A percentile compares a stretch with the other conserved stretches of the same genome.
phyloP scores from a whole-genome alignment of 805 yeast species.

The Kluyveromyces starmeri region DNA sequence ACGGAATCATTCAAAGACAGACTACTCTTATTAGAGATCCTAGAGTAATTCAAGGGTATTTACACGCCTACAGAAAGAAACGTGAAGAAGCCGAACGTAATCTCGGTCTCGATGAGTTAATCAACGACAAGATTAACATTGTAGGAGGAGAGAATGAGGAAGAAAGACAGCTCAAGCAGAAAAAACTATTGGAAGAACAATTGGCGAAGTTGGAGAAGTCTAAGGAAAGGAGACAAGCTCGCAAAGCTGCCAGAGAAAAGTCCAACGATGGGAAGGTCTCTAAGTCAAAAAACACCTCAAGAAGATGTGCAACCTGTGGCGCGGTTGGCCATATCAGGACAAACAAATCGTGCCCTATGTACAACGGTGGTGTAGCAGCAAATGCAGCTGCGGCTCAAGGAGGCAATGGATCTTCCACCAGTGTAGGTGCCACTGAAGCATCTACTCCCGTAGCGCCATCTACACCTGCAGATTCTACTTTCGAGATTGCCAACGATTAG shows the following conservation, averaged over 20 bases:
- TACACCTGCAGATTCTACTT: not conserved
- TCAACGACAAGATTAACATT: conserved; percentile 22
- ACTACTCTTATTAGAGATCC: conserved; percentile 78
- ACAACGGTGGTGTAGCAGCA: conserved; percentile 34
- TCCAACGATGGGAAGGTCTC: conserved; percentile 18
- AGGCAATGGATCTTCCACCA: not conserved
- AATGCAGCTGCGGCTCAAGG: conserved; percentile 9
- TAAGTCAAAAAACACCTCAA: conserved; percentile 36
- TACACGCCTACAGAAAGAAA: conserved; percentile 53
- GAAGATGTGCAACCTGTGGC: conserved; percentile 93
- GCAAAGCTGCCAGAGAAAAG: conserved; percentile 42
- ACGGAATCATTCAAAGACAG: conserved; percentile 77
- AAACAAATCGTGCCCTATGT: conserved; percentile 81
- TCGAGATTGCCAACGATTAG: not conserved
- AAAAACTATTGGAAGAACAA: conserved; percentile 71
- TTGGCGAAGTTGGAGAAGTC: conserved; percentile 75
- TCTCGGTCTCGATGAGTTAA: conserved; percentile 44
- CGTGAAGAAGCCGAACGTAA: conserved; percentile 58
- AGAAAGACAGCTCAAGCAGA: conserved; percentile 69
- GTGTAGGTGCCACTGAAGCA: conserved; percentile 9
- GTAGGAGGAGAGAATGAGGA: conserved; percentile 73
- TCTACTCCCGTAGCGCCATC: conserved; percentile 6
- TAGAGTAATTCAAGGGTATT: conserved; percentile 75
- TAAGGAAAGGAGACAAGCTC: conserved; percentile 53
- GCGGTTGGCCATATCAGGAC: conserved; percentile 93